These are phyloP conservation scores for Backusella luteola DNA, from an alignment of 192 early-diverging fungal species.

Conservation along the genomic window DNA sequence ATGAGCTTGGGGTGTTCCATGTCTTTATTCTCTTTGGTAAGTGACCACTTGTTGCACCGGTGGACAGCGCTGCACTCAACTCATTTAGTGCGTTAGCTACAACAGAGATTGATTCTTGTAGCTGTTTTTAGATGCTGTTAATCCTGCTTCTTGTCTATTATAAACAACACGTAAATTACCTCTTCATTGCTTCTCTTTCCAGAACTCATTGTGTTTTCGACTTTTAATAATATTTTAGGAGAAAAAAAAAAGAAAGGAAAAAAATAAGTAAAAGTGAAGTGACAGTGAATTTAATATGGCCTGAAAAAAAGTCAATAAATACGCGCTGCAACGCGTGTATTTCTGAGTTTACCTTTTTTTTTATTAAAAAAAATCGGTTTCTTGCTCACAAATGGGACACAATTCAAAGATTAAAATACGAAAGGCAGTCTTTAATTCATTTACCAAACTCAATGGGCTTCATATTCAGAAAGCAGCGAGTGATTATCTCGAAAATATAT, in stretches of 20 bases:
- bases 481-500: slow-evolving; percentile 56
- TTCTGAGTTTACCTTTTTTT: not conserved
- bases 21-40: not conserved
- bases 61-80: not conserved
- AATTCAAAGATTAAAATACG: not conserved
- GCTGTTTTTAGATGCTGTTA: not conserved
- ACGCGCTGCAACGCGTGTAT: not conserved
- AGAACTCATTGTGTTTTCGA: not conserved
- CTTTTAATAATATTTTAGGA: not conserved
- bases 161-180: not conserved
- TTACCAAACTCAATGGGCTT: slow-evolving; percentile 80
- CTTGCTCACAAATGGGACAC: not conserved
- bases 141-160: too few relatives aligned
- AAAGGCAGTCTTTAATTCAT: slow-evolving; percentile 61
- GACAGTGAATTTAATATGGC: not conserved
- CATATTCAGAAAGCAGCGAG: slow-evolving; percentile 74
- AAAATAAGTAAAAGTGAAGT: not conserved
- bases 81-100: not conserved
- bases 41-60: not conserved
- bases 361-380: too few relatives aligned
- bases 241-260: not conserved
- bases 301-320: not conserved
- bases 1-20: not conserved
- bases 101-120: not conserved
- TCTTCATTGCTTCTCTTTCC: not conserved